Evolutionary conservation across 1,139 yeast species (phyloP).

Genomic region (Arxiozyma bovina): DNA sequence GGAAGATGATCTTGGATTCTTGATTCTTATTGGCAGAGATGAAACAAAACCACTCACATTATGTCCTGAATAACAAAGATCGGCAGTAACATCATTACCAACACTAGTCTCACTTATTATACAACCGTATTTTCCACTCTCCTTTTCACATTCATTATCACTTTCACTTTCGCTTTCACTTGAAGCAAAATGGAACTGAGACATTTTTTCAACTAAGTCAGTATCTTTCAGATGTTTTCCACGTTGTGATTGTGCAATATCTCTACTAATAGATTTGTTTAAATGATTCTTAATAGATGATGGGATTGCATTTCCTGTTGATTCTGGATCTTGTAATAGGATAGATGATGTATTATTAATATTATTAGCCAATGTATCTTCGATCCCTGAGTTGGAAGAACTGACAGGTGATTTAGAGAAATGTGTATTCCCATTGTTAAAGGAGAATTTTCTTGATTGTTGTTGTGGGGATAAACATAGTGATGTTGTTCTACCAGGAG

Average conservation of each 20-base stretch:
- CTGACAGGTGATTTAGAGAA: conserved; percentile 17
- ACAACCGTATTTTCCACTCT: not conserved
- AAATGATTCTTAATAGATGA: not conserved
- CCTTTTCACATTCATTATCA: conserved; percentile 4
- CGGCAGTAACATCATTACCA: not conserved
- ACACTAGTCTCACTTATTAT: not conserved
- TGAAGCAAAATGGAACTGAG: conserved; percentile 3
- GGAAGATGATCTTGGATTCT: not conserved
- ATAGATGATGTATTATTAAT: not conserved
- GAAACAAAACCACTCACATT: not conserved
- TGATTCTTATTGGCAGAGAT: not conserved
- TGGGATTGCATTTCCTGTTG: not conserved
- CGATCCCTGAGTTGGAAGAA: not conserved
- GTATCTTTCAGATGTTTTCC: not conserved
- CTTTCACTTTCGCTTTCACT: conserved; percentile 3
- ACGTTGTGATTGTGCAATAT: not conserved
- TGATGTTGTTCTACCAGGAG: conserved; percentile 8
- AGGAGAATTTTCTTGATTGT: conserved; percentile 7
- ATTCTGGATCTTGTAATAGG: conserved; percentile 5
- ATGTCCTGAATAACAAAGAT: not conserved
- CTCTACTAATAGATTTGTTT: not conserved
- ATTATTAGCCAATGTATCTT: not conserved
- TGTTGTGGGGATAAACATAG: conserved; percentile 17
- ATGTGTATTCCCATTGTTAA: conserved; percentile 4
- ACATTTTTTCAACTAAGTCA: not conserved